Base-by-base conservation (phyloP, 495 filamentous ascomycete species). In the Pyronema domesticum region DNA sequence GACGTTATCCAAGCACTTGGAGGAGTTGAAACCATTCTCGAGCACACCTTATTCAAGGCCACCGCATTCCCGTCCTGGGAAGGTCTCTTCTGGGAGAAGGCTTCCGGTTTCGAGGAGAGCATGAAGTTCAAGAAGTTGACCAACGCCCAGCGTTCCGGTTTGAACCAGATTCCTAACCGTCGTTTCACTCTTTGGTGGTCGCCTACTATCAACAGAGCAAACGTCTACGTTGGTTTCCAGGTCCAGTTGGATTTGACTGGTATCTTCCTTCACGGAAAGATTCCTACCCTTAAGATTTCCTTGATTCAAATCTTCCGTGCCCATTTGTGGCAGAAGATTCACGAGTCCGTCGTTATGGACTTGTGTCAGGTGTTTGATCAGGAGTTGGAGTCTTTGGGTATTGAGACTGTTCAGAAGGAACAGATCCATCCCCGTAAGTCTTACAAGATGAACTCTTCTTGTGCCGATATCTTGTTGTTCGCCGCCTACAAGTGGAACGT, bases 361-460 rank as follows among this genome's bases (percentile, higher is more conserved):
- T 70, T 96, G 63, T 98, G 93, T 64, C 93, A 99, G 67, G 91
- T 96, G n/a, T 94, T 99, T 62, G 93, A 99, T 61, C 91, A 96
- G 63, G 89, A 99, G 67, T 70, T 99, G 53, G 91, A 96, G 68
- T 85, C 89, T 47, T 74, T 99, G 46, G 89, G 93, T 50, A 95
- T 99, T 57, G 91, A 99, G 69, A 91, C 91, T 3, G 93, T 99
- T 14, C 93, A 99, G 68, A 99, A 99, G 71, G 93, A 99, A 72
- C 96, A 91, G 0, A 99, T 99, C 60, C 93, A 99, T 75, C 93
- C 93, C 43, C 79, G 93, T 77, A 99, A 99, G 69, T 96, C 91
- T 0, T 99, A 99, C 76, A 99, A 99, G 78, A 99, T 99, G 93
- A 99, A 99, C 74, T 95, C 89, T 67, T 96, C 91, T 43, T 99